Conservation (phyloP, 2,329 filamentous ascomycete species). For the Phyllosticta citriasiana region DNA sequence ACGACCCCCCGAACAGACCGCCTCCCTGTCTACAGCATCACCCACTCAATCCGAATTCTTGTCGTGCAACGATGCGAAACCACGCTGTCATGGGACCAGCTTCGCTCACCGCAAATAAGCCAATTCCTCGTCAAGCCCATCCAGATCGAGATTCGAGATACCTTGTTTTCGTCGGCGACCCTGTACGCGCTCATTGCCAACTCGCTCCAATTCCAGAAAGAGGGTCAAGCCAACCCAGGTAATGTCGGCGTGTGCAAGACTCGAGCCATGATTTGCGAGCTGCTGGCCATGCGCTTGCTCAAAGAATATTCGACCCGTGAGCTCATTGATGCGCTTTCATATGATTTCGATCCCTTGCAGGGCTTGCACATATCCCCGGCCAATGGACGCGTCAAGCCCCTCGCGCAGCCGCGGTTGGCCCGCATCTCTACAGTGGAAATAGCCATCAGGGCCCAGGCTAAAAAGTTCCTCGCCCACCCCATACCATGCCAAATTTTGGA, state of each 20-base stretch:
- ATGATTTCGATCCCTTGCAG: constrained; percentile 89
- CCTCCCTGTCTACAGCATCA: constrained; percentile 80
- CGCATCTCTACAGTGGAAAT: constrained; percentile 87
- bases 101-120: constrained; percentile 89
- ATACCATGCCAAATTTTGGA: constrained; percentile 91
- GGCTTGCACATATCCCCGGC: constrained; percentile 49
- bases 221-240: constrained; percentile 69
- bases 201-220: constrained; percentile 85
- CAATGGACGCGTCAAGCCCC: constrained; percentile 1
- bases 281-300: constrained; percentile 78
- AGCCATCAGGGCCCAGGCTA: constrained; percentile 84
- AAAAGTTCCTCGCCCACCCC: constrained; percentile 84
- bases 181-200: constrained; percentile 89
- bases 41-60: constrained; percentile 78
- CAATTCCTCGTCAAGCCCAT: constrained; percentile 95
- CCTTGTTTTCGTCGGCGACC: constrained; percentile 77
- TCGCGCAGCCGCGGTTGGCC: constrained; percentile 42
- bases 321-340: constrained; percentile 86
- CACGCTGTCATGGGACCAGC: constrained; percentile 85
- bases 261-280: constrained; percentile 78
- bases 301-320: constrained; percentile 85
- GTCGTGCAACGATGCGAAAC: constrained; percentile 82
- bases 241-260: constrained; percentile 78
- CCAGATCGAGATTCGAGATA: constrained; percentile 73
- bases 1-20: constrained; percentile 49